Conservation (phyloP, 2,329 filamentous ascomycete species). For the Alternaria metachromatica region DNA sequence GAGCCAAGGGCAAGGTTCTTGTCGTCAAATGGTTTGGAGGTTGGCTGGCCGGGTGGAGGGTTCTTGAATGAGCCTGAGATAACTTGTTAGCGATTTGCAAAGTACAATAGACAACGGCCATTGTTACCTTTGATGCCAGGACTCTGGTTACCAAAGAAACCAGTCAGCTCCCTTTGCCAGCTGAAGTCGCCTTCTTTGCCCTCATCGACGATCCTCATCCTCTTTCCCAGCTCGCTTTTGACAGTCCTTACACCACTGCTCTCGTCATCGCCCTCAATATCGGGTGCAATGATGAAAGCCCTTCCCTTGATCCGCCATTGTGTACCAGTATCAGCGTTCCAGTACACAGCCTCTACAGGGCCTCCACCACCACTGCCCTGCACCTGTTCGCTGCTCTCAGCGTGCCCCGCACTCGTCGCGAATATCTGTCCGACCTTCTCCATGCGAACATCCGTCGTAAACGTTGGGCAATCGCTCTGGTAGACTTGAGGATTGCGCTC, state of each 20-base stretch:
- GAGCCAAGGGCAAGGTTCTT: slow-evolving; percentile 60
- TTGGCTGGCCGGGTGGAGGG: slow-evolving; percentile 59
- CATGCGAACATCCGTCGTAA: slow-evolving; percentile 91
- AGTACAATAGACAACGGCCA: background rate
- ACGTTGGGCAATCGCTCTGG: slow-evolving; percentile 78
- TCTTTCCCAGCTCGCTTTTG: slow-evolving; percentile 64
- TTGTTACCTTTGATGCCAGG: slow-evolving; percentile 75
- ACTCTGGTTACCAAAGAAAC: slow-evolving; percentile 87
- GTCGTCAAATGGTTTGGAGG: slow-evolving; percentile 53
- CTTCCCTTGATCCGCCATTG: slow-evolving; percentile 87
- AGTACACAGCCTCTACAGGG: slow-evolving; percentile 83
- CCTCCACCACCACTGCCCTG: slow-evolving; percentile 68
- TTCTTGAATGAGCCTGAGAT: slow-evolving; percentile 66
- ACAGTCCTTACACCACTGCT: slow-evolving; percentile 64
- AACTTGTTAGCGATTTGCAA: background rate
- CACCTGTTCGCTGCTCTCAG: slow-evolving; percentile 51
- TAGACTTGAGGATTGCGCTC: slow-evolving; percentile 73
- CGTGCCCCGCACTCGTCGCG: slow-evolving; percentile 56
- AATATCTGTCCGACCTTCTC: slow-evolving; percentile 78
- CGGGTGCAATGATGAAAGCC: slow-evolving; percentile 76
- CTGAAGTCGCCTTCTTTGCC: slow-evolving; percentile 66
- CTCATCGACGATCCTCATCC: slow-evolving; percentile 67
- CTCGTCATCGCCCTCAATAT: slow-evolving; percentile 64
- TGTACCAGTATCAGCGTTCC: slow-evolving; percentile 71
- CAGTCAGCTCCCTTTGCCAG: slow-evolving; percentile 80